Evolutionary conservation across 1,284 basidiomycete genomes (phyloP), one percentile per base, ranked within the genome.

Genomic region (Phellopilus nigrolimitatus): DNA sequence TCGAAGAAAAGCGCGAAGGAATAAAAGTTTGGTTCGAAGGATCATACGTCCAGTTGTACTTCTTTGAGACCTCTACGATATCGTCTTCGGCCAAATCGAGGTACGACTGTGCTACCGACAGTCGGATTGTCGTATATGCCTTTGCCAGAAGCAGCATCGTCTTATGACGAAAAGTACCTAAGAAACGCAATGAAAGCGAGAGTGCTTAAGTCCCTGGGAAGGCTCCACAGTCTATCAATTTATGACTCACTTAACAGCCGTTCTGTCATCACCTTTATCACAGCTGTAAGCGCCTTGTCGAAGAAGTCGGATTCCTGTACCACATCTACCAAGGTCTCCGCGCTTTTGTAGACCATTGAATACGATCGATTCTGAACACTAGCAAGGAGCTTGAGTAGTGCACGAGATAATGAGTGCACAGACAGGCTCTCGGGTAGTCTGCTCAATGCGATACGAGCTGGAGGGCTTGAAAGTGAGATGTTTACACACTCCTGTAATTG

Each of bases 111-210:
- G 76, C 79, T 3, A 82, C 67, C 2, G 71, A 51, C 4, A 80
- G 51, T 10, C 78, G 72, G 25, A 88, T 65, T 2, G 80, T 78
- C 0, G 75, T 73, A 64, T 84, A 86, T n/a, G 80, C 80, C 60
- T 71, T 74, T 9, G 77, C 72, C 15, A 87, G 59, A 7, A 86
- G 66, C 0, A 60, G 57, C 56, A 82, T 73, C 0, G 79, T 80
- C 56, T 77, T 72, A 51, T 62, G 60, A 38, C 81, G 76, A 66
- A 84, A 86, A 4, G 66, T 59, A 6, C 68, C 72, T 76, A 42
- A 28, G 10, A 28, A 17, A 46, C 13, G 28, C 28, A 12, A 6
- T 7, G 7, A 30, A 12, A 30, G 28, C 28, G 12, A 30, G 12
- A 12, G 12, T 12, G 28, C 28, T 30, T 30, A 7, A 41, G 25